Base-by-base conservation (phyloP, 1,284 basidiomycete genomes). In the Porogramme epimiltina region DNA sequence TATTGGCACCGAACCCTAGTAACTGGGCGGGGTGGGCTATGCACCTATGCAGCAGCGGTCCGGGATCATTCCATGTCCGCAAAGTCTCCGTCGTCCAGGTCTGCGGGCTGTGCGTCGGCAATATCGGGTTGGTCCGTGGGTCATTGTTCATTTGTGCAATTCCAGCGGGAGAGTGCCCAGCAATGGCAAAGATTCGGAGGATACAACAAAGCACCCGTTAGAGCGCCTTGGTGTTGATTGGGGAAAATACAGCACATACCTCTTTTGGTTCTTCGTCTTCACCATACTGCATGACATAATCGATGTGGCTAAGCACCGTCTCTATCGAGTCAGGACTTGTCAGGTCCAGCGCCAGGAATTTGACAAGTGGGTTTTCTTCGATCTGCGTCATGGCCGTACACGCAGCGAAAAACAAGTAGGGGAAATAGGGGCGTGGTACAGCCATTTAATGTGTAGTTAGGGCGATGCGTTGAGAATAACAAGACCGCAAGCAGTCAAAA, bases 301-400 rank as follows among this genome's bases (percentile, higher is more conserved):
- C 97, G 52, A 99, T 91, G 69, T 98, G 95, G 66, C 93, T 95
- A 45, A 99, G 79, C 13, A 98, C 86, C 1, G 84, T 87, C 65
- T 93, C 92, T 44, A 99, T 79, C 9, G 92, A 95, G 63, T 98
- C 94, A 46, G 95, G 85, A 56, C 86, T 84, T 2, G 93, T 89
- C 45, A 98, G 84, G 71, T 99, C 94, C 40, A 99, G 80, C 1
- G 97, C 95, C 36, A 99, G 75, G 77, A 99, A 99, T 2, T 93
- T 95, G 4, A 99, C 97, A 51, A 99, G 83, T 44, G 95, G 96
- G 69, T 98, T 95, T 67, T 99, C 97, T 70, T 98, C 95, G 68
- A 99, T 98, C 93, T 97, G 44, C 28, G 28, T 44, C 52, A 45
- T 36, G n/a, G 33, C 24, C 15, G 11, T 24, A 49, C 6, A 31